Percentiles rank a stretch among this genome's conserved stretches.
Conservation (phyloP, 2,329 filamentous ascomycete species). For the Clonostachys rhizophaga region DNA sequence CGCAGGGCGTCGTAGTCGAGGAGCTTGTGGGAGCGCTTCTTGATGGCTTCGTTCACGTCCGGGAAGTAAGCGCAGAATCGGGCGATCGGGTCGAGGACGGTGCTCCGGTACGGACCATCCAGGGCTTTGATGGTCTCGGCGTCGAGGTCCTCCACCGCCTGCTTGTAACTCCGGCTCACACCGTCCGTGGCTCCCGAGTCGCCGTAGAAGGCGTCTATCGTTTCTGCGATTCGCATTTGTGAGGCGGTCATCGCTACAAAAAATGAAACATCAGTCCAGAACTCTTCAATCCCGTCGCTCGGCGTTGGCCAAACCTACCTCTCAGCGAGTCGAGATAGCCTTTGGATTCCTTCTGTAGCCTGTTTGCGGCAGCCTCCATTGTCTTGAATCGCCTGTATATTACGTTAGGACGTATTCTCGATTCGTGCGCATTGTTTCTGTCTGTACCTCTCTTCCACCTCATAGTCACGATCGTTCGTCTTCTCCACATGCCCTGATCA, state of each 20-base stretch:
- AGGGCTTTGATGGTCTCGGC: constrained; percentile 98
- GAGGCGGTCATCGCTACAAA: constrained; percentile 89
- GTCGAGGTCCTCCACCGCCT: constrained; percentile 95
- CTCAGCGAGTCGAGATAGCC: constrained; percentile 94
- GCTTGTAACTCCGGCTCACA: constrained; percentile 95
- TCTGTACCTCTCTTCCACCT: constrained; percentile 83
- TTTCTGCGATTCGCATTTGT: constrained; percentile 98
- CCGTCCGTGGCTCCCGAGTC: constrained; percentile 93
- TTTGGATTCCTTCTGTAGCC: constrained; percentile 95
- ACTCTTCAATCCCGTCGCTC: background rate
- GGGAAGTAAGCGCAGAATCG: constrained; percentile 98
- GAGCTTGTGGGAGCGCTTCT: constrained; percentile 97
- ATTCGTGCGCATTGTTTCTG: background rate
- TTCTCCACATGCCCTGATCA: constrained; percentile 84
- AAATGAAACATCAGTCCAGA: background rate
- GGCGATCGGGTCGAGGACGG: constrained; percentile 91
- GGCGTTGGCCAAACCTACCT: constrained; percentile 42
- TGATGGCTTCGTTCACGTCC: constrained; percentile 98
- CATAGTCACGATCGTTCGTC: constrained; percentile 97
- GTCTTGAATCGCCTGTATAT: constrained; percentile 79
- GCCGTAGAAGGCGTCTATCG: constrained; percentile 98
- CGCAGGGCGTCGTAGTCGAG: constrained; percentile 97
- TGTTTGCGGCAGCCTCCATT: constrained; percentile 90
- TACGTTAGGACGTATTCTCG: constrained; percentile 8
- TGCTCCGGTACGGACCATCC: constrained; percentile 90